Base-by-base conservation (phyloP, 2,329 filamentous ascomycete genomes). In the Emmonsia crescens region DNA sequence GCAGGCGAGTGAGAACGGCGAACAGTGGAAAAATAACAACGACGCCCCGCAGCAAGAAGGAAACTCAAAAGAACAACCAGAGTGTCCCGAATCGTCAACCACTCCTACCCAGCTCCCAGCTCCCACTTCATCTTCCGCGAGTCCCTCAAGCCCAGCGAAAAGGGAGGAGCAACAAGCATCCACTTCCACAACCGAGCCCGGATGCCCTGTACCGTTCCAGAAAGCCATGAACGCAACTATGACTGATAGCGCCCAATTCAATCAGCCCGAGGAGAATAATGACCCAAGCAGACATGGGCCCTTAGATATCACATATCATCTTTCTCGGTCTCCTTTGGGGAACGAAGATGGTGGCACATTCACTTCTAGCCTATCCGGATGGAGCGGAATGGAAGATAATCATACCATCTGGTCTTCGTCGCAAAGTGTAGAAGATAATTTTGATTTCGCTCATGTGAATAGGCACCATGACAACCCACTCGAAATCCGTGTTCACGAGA, bases 11-110 rank as follows among this genome's bases (percentile, higher is more conserved):
- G 66, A 68, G 44, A 67, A 68, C 12, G 61, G 64, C 6, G 65
- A 64, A 44, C 61, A 75, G 61, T 69, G 69, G 56, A 72, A 75
- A 64, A 64, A 68, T 3, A 73, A 75, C 58, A 73, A 75, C 58
- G 27, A 66, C 48, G 61, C 66, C 24, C 62, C 66, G 10, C 65
- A 68, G 40, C 57, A 61, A 21, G 68, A 57, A 68, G 70, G 59
- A 66, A 70, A 40, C 57, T 65, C 19, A 67, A 67, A 44, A 31
- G 29, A 63, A 29, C 49, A 42, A 60, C 64, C 57, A 27, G 42
- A 62, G 19, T 27, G 2, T 9, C 31, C 29, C 10, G 60, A 61
- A n/a, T 46, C 27, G 21, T 38, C 49, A 5, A n/a, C 46, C 3
- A 59, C 60, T 8, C 49, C 38, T 12, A 62, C 56, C 14, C 29